Percentiles rank a stretch among this genome's conserved stretches.
phyloP scores from a whole-genome alignment of 345 rosid species.

The Linum usitatissimum region DNA sequence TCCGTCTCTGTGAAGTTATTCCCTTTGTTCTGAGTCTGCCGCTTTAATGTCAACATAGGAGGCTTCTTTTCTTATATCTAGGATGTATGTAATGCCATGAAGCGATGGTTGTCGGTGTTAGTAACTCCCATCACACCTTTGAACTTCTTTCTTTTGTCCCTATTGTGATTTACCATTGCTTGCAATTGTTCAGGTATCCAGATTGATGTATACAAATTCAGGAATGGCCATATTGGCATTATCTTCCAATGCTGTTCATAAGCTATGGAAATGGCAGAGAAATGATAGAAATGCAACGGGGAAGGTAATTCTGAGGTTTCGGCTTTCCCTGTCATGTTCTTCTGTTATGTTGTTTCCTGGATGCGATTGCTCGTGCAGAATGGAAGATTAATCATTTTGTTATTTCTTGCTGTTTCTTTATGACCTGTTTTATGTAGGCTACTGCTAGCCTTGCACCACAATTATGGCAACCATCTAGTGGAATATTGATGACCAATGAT shows the following conservation, averaged over 20 bases:
- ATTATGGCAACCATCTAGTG: constrained; percentile 66
- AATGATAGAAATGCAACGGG: constrained; percentile 37
- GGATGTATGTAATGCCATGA: neutral
- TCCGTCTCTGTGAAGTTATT: neutral
- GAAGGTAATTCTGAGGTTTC: constrained; percentile 28
- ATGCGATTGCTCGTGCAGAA: neutral
- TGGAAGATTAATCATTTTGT: neutral
- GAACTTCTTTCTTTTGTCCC: neutral
- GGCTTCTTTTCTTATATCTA: neutral
- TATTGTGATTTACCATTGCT: constrained; percentile 4
- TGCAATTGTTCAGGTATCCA: constrained; percentile 43
- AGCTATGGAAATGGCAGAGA: constrained; percentile 81
- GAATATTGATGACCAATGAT: constrained; percentile 65
- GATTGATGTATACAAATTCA: constrained; percentile 68
- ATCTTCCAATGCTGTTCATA: constrained; percentile 76
- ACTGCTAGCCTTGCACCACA: constrained; percentile 51
- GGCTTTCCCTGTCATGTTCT: neutral
- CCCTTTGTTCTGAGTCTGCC: neutral
- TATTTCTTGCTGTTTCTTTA: constrained; percentile 6
- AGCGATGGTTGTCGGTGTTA: too few relatives aligned
- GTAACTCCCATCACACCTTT: too few relatives aligned
- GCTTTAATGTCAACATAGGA: neutral
- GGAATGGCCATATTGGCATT: constrained; percentile 69
- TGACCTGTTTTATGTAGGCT: constrained; percentile 34
- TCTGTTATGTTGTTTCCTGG: neutral